These are phyloP conservation scores for Beverwykella pulmonaria DNA, from an alignment of 495 filamentous ascomycete species.

Conservation along the genomic window DNA sequence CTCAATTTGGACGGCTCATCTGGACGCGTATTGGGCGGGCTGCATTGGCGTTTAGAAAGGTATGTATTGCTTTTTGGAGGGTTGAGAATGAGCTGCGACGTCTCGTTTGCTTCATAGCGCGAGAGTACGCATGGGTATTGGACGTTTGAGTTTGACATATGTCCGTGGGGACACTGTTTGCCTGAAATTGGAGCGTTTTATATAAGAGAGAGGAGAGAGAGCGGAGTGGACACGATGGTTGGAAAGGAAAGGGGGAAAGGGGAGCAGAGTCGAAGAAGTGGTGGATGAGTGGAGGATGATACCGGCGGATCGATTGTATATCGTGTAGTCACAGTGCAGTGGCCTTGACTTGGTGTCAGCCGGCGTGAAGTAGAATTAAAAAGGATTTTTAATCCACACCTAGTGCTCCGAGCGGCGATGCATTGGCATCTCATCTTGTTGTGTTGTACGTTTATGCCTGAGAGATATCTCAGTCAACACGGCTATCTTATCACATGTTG, in stretches of 20 bases:
- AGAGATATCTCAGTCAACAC: no score
- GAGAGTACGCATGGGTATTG: not conserved
- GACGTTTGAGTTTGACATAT: not conserved
- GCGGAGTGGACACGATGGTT: not conserved
- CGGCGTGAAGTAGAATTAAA: not conserved
- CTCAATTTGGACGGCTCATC: not conserved
- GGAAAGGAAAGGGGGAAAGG: not conserved
- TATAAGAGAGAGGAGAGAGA: not conserved
- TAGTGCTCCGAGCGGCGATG: not conserved
- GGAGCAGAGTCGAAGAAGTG: not conserved
- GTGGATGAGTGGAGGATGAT: not conserved
- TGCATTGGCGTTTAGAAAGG: not conserved
- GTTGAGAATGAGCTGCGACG: not conserved
- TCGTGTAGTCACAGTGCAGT: not conserved
- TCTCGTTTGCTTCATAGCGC: not conserved
- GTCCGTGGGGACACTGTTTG: not conserved
- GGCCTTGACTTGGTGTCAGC: not conserved
- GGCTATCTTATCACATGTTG: no score
- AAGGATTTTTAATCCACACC: not conserved
- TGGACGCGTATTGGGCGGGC: not conserved
- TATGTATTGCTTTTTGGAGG: not conserved
- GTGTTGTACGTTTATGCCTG: no score
- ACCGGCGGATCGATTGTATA: not conserved
- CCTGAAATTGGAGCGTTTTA: not conserved
- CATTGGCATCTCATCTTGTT: not conserved